These are phyloP conservation scores for Cytospora chrysosperma DNA, from an alignment of 2,329 filamentous ascomycete species.

Conservation along the genomic window DNA sequence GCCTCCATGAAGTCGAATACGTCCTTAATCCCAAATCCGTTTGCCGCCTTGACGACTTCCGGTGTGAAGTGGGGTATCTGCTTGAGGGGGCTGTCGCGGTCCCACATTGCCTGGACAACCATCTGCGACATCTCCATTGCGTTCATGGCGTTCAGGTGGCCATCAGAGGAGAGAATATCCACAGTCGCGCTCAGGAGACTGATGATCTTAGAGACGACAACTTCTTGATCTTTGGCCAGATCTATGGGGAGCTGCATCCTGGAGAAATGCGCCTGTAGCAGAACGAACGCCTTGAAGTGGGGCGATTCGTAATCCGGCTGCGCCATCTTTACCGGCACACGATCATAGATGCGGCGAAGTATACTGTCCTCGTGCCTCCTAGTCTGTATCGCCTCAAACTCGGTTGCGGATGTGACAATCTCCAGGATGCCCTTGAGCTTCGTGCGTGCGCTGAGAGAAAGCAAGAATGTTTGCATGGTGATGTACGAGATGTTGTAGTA, in stretches of 20 bases:
- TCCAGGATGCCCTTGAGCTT: slow-evolving; percentile 97
- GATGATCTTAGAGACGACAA: slow-evolving; percentile 79
- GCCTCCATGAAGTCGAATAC: slow-evolving; percentile 98
- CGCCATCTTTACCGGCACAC: slow-evolving; percentile 92
- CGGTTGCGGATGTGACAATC: slow-evolving; percentile 93
- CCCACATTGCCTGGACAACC: slow-evolving; percentile 99
- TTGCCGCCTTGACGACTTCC: slow-evolving; percentile 78
- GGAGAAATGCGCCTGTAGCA: slow-evolving; percentile 95
- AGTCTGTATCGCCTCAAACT: slow-evolving; percentile 94
- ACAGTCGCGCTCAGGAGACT: slow-evolving; percentile 89
- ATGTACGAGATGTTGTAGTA: slow-evolving; percentile 99
- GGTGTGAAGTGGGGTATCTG: slow-evolving; percentile 94
- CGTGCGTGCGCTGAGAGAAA: slow-evolving; percentile 83
- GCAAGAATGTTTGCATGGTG: slow-evolving; percentile 97
- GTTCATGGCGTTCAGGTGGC: slow-evolving; percentile 93
- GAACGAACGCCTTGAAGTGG: slow-evolving; percentile 97
- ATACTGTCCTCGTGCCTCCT: slow-evolving; percentile 87
- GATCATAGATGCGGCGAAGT: slow-evolving; percentile 88
- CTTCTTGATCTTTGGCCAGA: slow-evolving; percentile 91
- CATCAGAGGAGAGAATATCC: slow-evolving; percentile 92
- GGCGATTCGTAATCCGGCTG: slow-evolving; percentile 86
- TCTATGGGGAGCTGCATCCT: slow-evolving; percentile 96
- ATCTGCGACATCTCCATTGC: slow-evolving; percentile 99
- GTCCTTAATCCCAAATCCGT: slow-evolving; percentile 83
- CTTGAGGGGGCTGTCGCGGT: slow-evolving; percentile 92